These are phyloP conservation scores for Phylloporus rhodoxanthus DNA, from an alignment of 768 basidiomycete species.

Conservation along the genomic window DNA sequence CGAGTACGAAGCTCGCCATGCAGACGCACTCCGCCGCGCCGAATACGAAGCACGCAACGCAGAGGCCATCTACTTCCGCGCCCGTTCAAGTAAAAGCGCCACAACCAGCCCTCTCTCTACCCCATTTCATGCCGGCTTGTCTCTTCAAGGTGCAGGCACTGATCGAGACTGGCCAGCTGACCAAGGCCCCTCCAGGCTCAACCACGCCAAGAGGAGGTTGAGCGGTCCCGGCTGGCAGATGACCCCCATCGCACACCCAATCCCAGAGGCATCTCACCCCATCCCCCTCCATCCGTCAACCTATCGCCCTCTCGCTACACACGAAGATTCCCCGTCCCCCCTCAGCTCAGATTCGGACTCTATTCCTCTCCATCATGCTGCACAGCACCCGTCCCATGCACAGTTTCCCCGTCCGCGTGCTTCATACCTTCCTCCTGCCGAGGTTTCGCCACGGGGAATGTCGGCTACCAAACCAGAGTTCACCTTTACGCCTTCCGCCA, in stretches of 20 bases:
- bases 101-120: constrained; percentile 60
- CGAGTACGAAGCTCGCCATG: constrained; percentile 78
- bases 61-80: constrained; percentile 37
- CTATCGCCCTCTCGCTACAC: constrained; percentile 28
- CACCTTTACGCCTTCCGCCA: constrained; percentile 63
- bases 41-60: constrained; percentile 53
- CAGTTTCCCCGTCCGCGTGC: constrained; percentile 27
- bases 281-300: constrained; percentile 38
- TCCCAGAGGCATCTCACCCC: constrained; percentile 22
- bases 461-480: constrained; percentile 31
- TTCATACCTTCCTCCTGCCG: constrained; percentile 25
- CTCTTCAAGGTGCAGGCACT: constrained; percentile 23
- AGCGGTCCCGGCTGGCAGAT: constrained; percentile 56
- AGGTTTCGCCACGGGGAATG: constrained; percentile 22
- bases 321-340: constrained; percentile 65
- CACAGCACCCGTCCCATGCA: constrained; percentile 29
- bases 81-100: constrained; percentile 53
- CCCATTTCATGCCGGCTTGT: constrained; percentile 28
- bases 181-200: constrained; percentile 12
- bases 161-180: constrained; percentile 18
- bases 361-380: constrained; percentile 28
- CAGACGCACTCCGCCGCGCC: constrained; percentile 59
- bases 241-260: constrained; percentile 28
- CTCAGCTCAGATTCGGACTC: constrained; percentile 61
- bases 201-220: constrained; percentile 39